Percentiles rank a stretch among this genome's conserved stretches.
Conservation (phyloP, 305 asterid species). For the Fraxinus platypoda region DNA sequence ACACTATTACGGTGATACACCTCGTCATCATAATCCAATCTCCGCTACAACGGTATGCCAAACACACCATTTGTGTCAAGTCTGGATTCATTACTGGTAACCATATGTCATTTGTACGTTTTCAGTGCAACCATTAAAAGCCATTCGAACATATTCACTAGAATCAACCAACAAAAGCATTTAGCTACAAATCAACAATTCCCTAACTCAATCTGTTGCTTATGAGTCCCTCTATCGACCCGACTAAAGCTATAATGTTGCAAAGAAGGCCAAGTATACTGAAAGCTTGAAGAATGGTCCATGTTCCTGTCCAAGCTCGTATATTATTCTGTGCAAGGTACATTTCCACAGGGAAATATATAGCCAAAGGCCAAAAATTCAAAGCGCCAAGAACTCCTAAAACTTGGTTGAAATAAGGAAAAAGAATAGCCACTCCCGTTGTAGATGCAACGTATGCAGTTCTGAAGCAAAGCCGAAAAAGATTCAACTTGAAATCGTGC, state of each 20-base stretch:
- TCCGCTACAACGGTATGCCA: too few species aligned
- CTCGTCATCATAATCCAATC: too few species aligned
- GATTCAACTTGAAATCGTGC: constrained; percentile 38
- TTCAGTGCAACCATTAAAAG: neutral
- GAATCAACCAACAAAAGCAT: neutral
- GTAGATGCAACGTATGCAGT: constrained; percentile 56
- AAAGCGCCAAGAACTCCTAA: constrained; percentile 65
- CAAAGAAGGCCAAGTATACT: constrained; percentile 43
- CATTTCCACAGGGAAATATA: constrained; percentile 76
- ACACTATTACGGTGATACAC: neutral
- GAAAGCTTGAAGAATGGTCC: constrained; percentile 43
- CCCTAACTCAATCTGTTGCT: constrained; percentile 47
- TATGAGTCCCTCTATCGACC: constrained; percentile 56
- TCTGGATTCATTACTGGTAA: neutral
- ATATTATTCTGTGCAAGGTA: constrained; percentile 43
- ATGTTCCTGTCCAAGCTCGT: constrained; percentile 48
- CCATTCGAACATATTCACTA: neutral
- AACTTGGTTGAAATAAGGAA: constrained; percentile 76
- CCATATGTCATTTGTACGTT: neutral
- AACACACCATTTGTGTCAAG: neutral
- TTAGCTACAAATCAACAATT: neutral
- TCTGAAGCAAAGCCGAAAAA: constrained; percentile 53
- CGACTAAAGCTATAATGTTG: constrained; percentile 41
- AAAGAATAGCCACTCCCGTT: constrained; percentile 49
- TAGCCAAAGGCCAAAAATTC: constrained; percentile 63